Conservation (phyloP, 2,329 filamentous ascomycete species). For the Botrytis elliptica region DNA sequence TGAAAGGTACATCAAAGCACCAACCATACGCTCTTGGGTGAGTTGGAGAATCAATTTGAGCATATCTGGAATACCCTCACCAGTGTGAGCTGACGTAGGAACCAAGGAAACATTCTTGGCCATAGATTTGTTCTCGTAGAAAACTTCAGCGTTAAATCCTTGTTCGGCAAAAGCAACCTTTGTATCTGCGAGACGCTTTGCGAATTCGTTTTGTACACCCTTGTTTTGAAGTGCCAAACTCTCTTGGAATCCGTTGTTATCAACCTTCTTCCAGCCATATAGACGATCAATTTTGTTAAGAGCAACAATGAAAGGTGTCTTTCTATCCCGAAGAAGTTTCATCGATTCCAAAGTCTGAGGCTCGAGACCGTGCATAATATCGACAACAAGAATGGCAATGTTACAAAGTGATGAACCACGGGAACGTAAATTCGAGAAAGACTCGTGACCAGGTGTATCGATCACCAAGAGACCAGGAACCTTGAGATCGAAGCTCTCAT, state of each 20-base stretch:
- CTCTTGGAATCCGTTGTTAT: slow-evolving; percentile 97
- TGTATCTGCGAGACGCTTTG: slow-evolving; percentile 82
- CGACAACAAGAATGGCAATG: slow-evolving; percentile 97
- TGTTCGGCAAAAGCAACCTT: slow-evolving; percentile 95
- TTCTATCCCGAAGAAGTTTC: slow-evolving; percentile 85
- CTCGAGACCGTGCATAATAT: slow-evolving; percentile 99
- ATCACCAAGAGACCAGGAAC: slow-evolving; percentile 95
- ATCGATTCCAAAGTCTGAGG: slow-evolving; percentile 97
- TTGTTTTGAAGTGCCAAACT: slow-evolving; percentile 87
- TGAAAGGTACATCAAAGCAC: slow-evolving; percentile 95
- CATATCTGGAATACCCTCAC: slow-evolving; percentile 98
- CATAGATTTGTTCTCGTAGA: slow-evolving; percentile 98
- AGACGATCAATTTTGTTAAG: slow-evolving; percentile 99
- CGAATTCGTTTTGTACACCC: slow-evolving; percentile 91
- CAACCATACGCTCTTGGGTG: slow-evolving; percentile 96
- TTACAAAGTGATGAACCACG: slow-evolving; percentile 98
- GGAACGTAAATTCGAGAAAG: slow-evolving; percentile 96
- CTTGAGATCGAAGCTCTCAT: slow-evolving; percentile 92
- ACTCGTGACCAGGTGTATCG: slow-evolving; percentile 99
- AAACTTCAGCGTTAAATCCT: slow-evolving; percentile 96
- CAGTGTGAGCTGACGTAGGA: slow-evolving; percentile 96
- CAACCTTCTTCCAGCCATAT: slow-evolving; percentile 97
- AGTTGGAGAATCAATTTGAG: slow-evolving; percentile 89
- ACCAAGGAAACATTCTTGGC: slow-evolving; percentile 91
- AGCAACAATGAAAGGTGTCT: slow-evolving; percentile 97